Evolutionary conservation across 768 basidiomycete species (phyloP).

Genomic region (Infundibulicybe gibba): DNA sequence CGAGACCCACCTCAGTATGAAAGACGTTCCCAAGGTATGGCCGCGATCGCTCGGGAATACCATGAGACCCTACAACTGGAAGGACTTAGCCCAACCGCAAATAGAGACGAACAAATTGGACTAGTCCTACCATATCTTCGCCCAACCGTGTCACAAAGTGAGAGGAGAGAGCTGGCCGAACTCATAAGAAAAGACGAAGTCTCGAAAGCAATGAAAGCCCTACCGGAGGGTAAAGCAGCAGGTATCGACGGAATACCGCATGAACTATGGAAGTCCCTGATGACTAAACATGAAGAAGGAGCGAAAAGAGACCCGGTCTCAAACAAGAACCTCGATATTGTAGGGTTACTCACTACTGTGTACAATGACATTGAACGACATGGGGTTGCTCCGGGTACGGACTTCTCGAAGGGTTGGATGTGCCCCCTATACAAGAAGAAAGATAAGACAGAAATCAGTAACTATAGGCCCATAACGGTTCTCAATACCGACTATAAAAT

Average conservation of each 20-base stretch:
- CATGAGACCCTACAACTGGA: constrained; percentile 1
- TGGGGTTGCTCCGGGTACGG: constrained; percentile 6
- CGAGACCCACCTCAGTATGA: not conserved
- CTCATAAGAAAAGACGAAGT: too few species aligned
- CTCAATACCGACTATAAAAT: constrained; percentile 34
- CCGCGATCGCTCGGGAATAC: constrained; percentile 1
- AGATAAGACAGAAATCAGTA: constrained; percentile 21
- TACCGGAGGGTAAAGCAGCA: too few species aligned
- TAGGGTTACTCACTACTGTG: constrained; percentile 4
- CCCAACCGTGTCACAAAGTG: too few species aligned
- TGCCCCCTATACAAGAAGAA: constrained; percentile 41
- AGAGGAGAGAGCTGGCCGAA: too few species aligned
- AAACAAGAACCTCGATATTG: constrained; percentile 8
- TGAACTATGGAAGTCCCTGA: constrained; percentile 19
- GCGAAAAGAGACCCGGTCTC: not conserved
- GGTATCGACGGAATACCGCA: too few species aligned
- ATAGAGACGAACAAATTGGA: constrained; percentile 14
- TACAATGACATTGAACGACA: constrained; percentile 23
- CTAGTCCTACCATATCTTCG: constrained; percentile 19
- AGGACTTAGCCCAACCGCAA: not conserved
- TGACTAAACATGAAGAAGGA: not conserved
- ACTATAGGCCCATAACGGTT: constrained; percentile 34
- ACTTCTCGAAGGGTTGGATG: constrained; percentile 30
- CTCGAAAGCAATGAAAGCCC: too few species aligned
- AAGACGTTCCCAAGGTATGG: not conserved